Base-by-base conservation (phyloP, 2,329 filamentous ascomycete genomes). In the Botrytis hyacinthi region DNA sequence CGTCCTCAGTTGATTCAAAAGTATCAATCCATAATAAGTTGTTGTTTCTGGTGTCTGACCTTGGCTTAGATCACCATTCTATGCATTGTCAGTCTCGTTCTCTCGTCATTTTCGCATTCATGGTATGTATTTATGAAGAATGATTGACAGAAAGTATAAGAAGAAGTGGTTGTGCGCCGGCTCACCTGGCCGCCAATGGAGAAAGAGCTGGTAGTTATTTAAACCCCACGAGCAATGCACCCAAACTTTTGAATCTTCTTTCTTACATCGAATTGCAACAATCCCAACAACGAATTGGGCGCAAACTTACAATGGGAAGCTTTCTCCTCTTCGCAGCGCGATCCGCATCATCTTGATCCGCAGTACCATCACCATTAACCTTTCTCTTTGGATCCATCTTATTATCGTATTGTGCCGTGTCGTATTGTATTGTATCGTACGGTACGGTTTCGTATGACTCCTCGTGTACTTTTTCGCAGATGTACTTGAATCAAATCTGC, bases 1-100 rank as follows among this genome's bases (percentile, higher is more conserved):
- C 76, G 89, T 87, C 78, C 91, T 91, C 80, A 97, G 88, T 80
- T 91, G 90, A 71, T 93, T 90, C 62, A 97, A 84, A 79, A 97
- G 92, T 77, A 87, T 88, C 78, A 93, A 83, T 54, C 94, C 94
- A 79, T 90, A 88, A 72, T 90, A 87, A 22, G 90, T 91, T 4
- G 92, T 95, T 26, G 90, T 90, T 80, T 92, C 90, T 71, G 84
- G 82, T 26, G 88, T 90, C 82, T 95, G 92, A 83, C 74, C 78
- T 60, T 76, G 60, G 40, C 74, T 73, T 26, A 79, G 67, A 66
- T 78, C 77, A 72, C 72, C 74, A 71, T 73, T 77, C 79, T 75
- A 62, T 69, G 76, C 44, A 74, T 51, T 77, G 77, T 81, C 78
- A 81, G 80, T 77, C 77, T 78, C 78, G 77, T 70, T 73, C 63